These are phyloP conservation scores for Keithomyces neogunnii DNA, from an alignment of 2,329 filamentous ascomycete species.

Conservation along the genomic window DNA sequence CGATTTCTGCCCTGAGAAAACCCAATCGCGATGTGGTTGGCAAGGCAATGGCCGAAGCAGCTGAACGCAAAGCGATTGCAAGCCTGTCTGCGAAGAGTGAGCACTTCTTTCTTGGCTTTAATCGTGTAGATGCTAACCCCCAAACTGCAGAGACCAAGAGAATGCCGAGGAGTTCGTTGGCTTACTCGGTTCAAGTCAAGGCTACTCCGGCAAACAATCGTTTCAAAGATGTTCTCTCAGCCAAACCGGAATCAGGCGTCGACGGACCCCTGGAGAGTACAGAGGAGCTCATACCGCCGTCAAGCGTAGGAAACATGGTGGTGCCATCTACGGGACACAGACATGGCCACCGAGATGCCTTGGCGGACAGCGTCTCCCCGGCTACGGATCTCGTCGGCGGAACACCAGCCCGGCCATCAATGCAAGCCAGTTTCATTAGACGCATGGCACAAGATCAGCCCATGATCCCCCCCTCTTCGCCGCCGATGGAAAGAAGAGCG, in stretches of 20 bases:
- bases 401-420: slow-evolving; percentile 20
- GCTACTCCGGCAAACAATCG: slow-evolving; percentile 48
- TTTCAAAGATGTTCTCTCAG: slow-evolving; percentile 41
- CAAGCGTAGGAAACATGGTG: slow-evolving; percentile 28
- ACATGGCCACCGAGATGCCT: slow-evolving; percentile 19
- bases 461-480: slow-evolving; percentile 28
- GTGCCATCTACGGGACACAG: slow-evolving; percentile 34
- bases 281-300: slow-evolving; percentile 27
- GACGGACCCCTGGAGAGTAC: slow-evolving; percentile 14
- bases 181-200: slow-evolving; percentile 41
- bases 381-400: slow-evolving; percentile 19
- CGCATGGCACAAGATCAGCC: slow-evolving; percentile 17
- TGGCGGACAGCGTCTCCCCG: slow-evolving; percentile 21
- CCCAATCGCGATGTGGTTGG: slow-evolving; percentile 66
- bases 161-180: slow-evolving; percentile 29
- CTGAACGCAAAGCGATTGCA: slow-evolving; percentile 49
- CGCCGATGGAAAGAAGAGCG: slow-evolving; percentile 19
- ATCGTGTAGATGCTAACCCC: slow-evolving; percentile 18
- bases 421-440: slow-evolving; percentile 19
- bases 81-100: slow-evolving; percentile 40
- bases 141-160: slow-evolving; percentile 41
- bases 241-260: slow-evolving; percentile 15
- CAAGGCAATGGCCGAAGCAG: slow-evolving; percentile 57
- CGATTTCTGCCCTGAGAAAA: slow-evolving; percentile 65
- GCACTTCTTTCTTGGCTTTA: slow-evolving; percentile 14